Evolutionary conservation across 2,329 filamentous ascomycete species (phyloP).

Genomic region (Fusarium graminum): DNA sequence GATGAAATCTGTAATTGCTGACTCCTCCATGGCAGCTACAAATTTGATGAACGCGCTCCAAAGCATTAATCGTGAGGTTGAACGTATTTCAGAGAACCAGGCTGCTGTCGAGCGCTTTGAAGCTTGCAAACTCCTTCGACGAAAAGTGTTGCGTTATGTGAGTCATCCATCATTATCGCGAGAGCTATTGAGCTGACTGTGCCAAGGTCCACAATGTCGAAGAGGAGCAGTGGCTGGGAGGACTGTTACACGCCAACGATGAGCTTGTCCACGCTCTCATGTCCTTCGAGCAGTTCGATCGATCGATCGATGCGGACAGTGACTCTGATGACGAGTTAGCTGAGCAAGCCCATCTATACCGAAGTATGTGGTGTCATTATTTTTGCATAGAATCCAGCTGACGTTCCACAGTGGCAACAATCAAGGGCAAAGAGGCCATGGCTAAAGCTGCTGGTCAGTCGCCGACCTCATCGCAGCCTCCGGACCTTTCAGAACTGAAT

Average conservation of each 20-base stretch:
- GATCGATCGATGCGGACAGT: slow-evolving; percentile 81
- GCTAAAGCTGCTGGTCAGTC: slow-evolving; percentile 57
- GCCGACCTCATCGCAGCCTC: slow-evolving; percentile 56
- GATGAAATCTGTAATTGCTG: slow-evolving; percentile 90
- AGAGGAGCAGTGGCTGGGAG: slow-evolving; percentile 90
- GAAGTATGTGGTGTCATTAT: slow-evolving; percentile 60
- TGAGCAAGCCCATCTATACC: slow-evolving; percentile 74
- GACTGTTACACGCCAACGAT: slow-evolving; percentile 93
- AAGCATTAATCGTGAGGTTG: slow-evolving; percentile 88
- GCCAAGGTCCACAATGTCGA: slow-evolving; percentile 86
- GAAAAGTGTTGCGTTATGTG: slow-evolving; percentile 87
- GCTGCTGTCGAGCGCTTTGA: slow-evolving; percentile 84
- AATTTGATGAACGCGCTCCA: slow-evolving; percentile 90
- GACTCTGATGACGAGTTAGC: slow-evolving; percentile 77
- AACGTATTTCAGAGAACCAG: slow-evolving; percentile 88
- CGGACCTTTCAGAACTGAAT: slow-evolving; percentile 61
- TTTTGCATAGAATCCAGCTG: slow-evolving; percentile 28
- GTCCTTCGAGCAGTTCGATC: slow-evolving; percentile 93
- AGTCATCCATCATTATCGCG: slow-evolving; percentile 44
- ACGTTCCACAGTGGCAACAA: slow-evolving; percentile 63
- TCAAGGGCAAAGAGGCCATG: slow-evolving; percentile 64
- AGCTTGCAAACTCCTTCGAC: slow-evolving; percentile 84
- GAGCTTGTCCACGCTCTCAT: slow-evolving; percentile 94
- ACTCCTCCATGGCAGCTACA: slow-evolving; percentile 89
- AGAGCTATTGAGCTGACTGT: slow-evolving; percentile 13